phyloP scores from a whole-genome alignment of 352 stramenopile species.

The Phytophthora syringae region DNA sequence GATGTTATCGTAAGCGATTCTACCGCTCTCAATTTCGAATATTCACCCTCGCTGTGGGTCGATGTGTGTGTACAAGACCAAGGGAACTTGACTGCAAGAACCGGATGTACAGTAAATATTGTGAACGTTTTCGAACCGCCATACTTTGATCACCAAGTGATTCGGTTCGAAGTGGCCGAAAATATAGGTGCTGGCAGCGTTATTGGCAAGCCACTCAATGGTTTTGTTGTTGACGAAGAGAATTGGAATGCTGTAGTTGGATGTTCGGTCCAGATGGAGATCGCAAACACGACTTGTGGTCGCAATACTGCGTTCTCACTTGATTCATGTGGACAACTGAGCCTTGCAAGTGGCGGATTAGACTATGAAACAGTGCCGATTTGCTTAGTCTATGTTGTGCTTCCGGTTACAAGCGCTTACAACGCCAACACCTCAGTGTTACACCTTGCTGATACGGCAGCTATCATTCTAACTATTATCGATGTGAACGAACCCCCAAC shows the following conservation, averaged over 20 bases:
- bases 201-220: slow-evolving; percentile 16
- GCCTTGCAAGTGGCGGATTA: slow-evolving; percentile 13
- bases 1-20: slow-evolving; percentile 48
- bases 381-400: slow-evolving; percentile 23
- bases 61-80: slow-evolving; percentile 59
- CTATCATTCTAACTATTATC: slow-evolving; percentile 18
- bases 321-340: slow-evolving; percentile 29
- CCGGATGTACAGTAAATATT: slow-evolving; percentile 37
- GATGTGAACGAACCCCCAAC: slow-evolving; percentile 33
- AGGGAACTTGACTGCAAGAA: slow-evolving; percentile 24
- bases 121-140: slow-evolving; percentile 61
- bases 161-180: slow-evolving; percentile 43
- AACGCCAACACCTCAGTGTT: slow-evolving; percentile 16
- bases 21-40: slow-evolving; percentile 50
- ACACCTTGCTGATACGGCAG: slow-evolving; percentile 5
- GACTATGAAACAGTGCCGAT: slow-evolving; percentile 37
- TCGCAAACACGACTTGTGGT: slow-evolving; percentile 29
- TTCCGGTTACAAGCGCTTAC: slow-evolving; percentile 12
- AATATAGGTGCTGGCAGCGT: slow-evolving; percentile 16
- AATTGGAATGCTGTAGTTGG: slow-evolving; percentile 10
- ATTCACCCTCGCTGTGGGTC: slow-evolving; percentile 40
- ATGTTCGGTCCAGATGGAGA: slow-evolving; percentile 21
- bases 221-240: slow-evolving; percentile 36
- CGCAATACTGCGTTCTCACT: slow-evolving; percentile 15
- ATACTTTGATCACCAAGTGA: slow-evolving; percentile 35